Evolutionary conservation across 805 yeast species (phyloP), one percentile per base, ranked within the genome.

Genomic region (Torulaspora quercuum): DNA sequence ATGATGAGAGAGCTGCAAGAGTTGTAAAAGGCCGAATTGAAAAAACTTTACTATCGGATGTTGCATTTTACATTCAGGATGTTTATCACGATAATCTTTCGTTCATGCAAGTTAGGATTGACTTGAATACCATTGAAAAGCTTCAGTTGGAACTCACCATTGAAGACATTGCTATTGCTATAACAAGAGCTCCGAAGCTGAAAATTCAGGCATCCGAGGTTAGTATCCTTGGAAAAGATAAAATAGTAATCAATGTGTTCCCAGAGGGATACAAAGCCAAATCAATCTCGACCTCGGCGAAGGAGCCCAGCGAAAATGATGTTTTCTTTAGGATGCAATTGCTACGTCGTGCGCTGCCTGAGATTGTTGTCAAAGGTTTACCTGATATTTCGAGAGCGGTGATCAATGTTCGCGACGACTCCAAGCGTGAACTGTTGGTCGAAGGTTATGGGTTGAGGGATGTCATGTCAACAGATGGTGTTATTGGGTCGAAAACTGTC

Each of bases 391-490:
- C 95, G 15, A 80, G 98, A 60, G 98, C 98, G 5, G 97, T 92
- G 44, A 94, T 92, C 64, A 92, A 90, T 61, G 89, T 92, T 49
- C 75, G 79, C 46, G 92, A 85, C 57, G 84, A 83, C 58, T 80
- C 82, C 50, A 83, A 78, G 60, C 85, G 87, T 60, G 98, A 92
- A 65, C 69, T 92, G 46, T 73, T 92, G 52, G 97, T 92, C 31
- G 99, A 92, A 73, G 99, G 99, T 24, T 92, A 92, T 57, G 99
- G 99, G 21, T 68, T 92, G 48, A 84, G 88, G 54, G 87, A 86
- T 33, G 99, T 92, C 35, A 92, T 92, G 97, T 79, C 87, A 43
- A 90, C 97, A 1, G 97, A 92, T 59, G 99, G 99, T 67, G 87
- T 92, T 33, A 69, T 90, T 26, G 95, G 98, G 5, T 69, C 81